Percentiles rank a stretch among this genome's conserved stretches.
phyloP scores from a whole-genome alignment of 371 early-diverging fungal genomes.

The Zancudomyces culisetae region DNA sequence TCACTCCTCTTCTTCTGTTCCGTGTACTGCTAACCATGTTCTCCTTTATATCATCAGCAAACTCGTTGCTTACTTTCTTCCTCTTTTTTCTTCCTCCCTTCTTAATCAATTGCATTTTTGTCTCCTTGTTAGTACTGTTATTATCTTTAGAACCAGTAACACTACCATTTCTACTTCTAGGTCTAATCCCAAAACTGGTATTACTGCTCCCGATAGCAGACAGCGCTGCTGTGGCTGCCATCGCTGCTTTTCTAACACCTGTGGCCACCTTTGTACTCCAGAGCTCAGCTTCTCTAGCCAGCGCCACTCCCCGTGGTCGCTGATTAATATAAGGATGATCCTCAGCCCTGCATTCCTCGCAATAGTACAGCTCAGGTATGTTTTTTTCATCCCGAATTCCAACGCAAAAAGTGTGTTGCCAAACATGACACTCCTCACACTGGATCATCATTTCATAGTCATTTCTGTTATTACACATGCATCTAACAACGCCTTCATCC shows the following conservation, averaged over 20 bases:
- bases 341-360: constrained; percentile 64
- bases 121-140: not conserved
- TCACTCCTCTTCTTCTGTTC: too few relatives aligned
- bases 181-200: not conserved
- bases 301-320: constrained; percentile 14
- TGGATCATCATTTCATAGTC: constrained; percentile 69
- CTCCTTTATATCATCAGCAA: too few relatives aligned
- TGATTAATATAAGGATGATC: constrained; percentile 40
- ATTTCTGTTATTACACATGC: constrained; percentile 56
- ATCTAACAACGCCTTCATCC: constrained; percentile 59
- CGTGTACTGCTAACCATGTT: too few relatives aligned
- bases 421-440: constrained; percentile 73
- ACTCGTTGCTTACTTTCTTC: too few relatives aligned
- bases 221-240: constrained; percentile 1
- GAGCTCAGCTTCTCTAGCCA: constrained; percentile 14
- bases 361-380: constrained; percentile 65
- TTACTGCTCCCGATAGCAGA: not conserved
- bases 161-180: not conserved
- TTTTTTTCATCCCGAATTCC: constrained; percentile 44
- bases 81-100: too few relatives aligned
- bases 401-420: constrained; percentile 81
- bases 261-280: constrained; percentile 13
- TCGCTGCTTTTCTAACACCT: constrained; percentile 7
- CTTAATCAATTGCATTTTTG: too few relatives aligned
- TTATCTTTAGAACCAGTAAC: not conserved